phyloP scores from a whole-genome alignment of 176 grass and related monocot genomes.

The Carex parvula region DNA sequence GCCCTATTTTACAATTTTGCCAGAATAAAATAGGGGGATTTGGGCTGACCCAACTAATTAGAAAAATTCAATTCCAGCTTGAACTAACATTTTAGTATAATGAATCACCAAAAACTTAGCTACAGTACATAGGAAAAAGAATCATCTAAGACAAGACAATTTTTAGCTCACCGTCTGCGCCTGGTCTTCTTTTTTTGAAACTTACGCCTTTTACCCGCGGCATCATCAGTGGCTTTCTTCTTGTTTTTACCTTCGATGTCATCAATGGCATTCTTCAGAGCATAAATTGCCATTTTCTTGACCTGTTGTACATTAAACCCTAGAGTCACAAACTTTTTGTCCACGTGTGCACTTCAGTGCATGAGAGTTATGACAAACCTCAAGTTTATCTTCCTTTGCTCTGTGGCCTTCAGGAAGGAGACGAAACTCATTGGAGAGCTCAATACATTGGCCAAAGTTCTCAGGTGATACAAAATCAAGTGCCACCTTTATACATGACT shows the following conservation, averaged over 20 bases:
- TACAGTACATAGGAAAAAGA: background rate
- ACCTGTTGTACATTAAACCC: background rate
- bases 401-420: conserved; percentile 59
- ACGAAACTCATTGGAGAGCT: conserved; percentile 67
- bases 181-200: background rate
- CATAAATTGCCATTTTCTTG: conserved; percentile 29
- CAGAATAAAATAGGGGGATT: background rate
- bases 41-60: background rate
- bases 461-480: conserved; percentile 92
- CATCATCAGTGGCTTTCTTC: background rate
- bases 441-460: conserved; percentile 62
- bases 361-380: conserved; percentile 34
- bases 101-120: background rate
- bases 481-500: conserved; percentile 96
- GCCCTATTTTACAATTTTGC: background rate
- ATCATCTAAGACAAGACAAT: background rate
- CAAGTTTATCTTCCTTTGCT: conserved; percentile 86
- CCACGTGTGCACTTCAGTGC: background rate
- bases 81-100: background rate
- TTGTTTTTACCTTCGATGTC: conserved; percentile 24
- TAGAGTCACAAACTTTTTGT: background rate
- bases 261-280: conserved; percentile 17
- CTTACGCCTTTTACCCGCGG: background rate
- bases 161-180: background rate
- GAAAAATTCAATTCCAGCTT: background rate